Evolutionary conservation across 257 asterid genomes (phyloP).

Genomic region (Plantago elongata): DNA sequence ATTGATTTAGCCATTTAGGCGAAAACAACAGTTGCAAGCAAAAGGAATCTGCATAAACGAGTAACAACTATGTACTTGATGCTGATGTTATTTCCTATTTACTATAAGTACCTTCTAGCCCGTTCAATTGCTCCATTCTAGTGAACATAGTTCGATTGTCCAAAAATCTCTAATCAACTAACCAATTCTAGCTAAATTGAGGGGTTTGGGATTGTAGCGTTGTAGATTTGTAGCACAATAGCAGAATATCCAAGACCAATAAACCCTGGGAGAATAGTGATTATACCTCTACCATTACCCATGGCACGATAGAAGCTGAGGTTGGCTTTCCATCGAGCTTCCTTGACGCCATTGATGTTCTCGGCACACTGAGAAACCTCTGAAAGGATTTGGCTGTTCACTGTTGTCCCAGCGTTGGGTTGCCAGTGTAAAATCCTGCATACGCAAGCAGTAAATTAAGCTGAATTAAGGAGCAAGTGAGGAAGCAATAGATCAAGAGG

Average conservation of each 20-base stretch:
- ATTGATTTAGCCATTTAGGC: no score
- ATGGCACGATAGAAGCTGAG: conserved; percentile 83
- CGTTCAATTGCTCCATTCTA: no score
- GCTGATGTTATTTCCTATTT: not conserved
- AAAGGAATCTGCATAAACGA: not conserved
- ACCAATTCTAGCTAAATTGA: no score
- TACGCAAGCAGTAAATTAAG: conserved; percentile 3
- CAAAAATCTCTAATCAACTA: no score
- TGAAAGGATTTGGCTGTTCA: conserved; percentile 74
- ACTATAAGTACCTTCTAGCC: no score
- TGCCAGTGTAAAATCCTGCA: conserved; percentile 94
- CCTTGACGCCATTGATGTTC: conserved; percentile 81
- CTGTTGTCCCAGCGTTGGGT: conserved; percentile 85
- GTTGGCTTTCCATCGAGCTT: conserved; percentile 89
- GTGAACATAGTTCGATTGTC: no score
- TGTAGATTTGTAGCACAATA: no score
- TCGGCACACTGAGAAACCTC: conserved; percentile 93
- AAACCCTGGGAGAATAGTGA: not conserved
- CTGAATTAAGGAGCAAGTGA: not conserved
- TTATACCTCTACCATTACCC: conserved; percentile 68
- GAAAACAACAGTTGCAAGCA: not conserved
- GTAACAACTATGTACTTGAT: not conserved
- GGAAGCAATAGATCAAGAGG: no score
- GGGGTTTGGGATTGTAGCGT: no score
- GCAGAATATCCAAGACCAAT: not conserved